Base-by-base conservation (phyloP, 1,284 basidiomycete genomes). In the Austroboletus rostrupii region DNA sequence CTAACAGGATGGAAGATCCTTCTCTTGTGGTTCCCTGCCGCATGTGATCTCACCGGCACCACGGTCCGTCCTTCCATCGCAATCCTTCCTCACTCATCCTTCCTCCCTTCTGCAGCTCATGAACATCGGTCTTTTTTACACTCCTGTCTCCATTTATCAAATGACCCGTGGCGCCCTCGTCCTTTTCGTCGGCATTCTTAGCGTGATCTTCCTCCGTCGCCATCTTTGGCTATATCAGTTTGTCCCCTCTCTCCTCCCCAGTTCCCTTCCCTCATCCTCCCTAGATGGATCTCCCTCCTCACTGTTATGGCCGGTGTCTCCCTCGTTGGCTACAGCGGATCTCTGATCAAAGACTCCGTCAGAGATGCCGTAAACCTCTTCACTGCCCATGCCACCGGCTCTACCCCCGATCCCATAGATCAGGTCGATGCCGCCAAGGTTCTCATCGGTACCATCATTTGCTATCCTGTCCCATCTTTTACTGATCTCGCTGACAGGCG, bases 81-180 rank as follows among this genome's bases (percentile, higher is more conserved):
- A 39, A 44, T 51, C 33, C 4, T n/a, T n/a, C 33, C 14, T 35
- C 33, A 16, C 33, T 37, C 36, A 37, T 37, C 11, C 9, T 17
- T 11, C 36, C 36, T 37, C 16, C 36, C 38, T 17, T 53, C 45
- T 57, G 54, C 64, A 92, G 80, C 77, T 95, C 59, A 97, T 97
- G 95, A 97, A 97, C 62, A 78, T 95, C 59, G 95, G 94, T 50
- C 79, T 98, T 47, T 80, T 98, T 43, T 92, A 96, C 69, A 96
- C 92, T 2, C 95, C 95, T 21, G 96, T 98, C 39, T 97, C 93
- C 46, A 93, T 99, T 61, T 98, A 92, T 76, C 96, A 96, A 73
- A 98, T 98, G 96, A 92, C 90, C 37, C 84, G 97, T 56, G 97
- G 97, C 38, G 92, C 95, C 13, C 83, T 99, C 50, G 96, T 99